phyloP scores from a whole-genome alignment of 2,329 filamentous ascomycete genomes.

The Bisporella sp. region DNA sequence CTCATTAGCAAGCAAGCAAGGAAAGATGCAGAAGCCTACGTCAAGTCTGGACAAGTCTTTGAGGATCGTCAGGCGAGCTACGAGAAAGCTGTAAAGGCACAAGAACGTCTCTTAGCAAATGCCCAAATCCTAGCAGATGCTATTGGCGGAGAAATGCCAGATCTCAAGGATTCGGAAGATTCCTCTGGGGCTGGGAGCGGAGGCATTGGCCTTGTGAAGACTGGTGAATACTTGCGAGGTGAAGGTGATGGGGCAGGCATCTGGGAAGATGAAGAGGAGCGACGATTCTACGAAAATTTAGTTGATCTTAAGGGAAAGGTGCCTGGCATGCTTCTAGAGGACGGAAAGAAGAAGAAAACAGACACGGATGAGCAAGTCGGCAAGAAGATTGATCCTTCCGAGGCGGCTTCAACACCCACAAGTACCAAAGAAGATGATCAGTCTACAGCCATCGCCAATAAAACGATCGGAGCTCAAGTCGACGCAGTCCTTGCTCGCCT shows the following conservation, averaged over 20 bases:
- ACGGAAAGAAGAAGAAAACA: slow-evolving; percentile 86
- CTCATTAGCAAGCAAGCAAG: slow-evolving; percentile 79
- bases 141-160: slow-evolving; percentile 87
- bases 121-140: slow-evolving; percentile 87
- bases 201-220: slow-evolving; percentile 87
- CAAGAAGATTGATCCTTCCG: slow-evolving; percentile 60
- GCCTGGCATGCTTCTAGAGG: slow-evolving; percentile 86
- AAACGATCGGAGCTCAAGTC: slow-evolving; percentile 94
- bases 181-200: slow-evolving; percentile 58
- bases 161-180: slow-evolving; percentile 77
- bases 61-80: slow-evolving; percentile 95
- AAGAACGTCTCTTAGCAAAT: slow-evolving; percentile 85
- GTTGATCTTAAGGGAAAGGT: slow-evolving; percentile 95
- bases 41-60: slow-evolving; percentile 97
- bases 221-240: slow-evolving; percentile 84
- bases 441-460: slow-evolving; percentile 93
- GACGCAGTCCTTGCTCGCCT: slow-evolving; percentile 81
- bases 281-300: slow-evolving; percentile 95
- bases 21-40: slow-evolving; percentile 95
- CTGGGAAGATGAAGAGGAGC: slow-evolving; percentile 97
- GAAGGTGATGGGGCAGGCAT: slow-evolving; percentile 89
- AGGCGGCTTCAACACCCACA: slow-evolving; percentile 29
- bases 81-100: slow-evolving; percentile 85
- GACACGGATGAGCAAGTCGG: slow-evolving; percentile 77
- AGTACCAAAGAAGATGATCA: slow-evolving; percentile 66